Evolutionary conservation across 2,329 filamentous ascomycete genomes (phyloP), one percentile per base, ranked within the genome.

Genomic region (Dothiorella sarmentorum): DNA sequence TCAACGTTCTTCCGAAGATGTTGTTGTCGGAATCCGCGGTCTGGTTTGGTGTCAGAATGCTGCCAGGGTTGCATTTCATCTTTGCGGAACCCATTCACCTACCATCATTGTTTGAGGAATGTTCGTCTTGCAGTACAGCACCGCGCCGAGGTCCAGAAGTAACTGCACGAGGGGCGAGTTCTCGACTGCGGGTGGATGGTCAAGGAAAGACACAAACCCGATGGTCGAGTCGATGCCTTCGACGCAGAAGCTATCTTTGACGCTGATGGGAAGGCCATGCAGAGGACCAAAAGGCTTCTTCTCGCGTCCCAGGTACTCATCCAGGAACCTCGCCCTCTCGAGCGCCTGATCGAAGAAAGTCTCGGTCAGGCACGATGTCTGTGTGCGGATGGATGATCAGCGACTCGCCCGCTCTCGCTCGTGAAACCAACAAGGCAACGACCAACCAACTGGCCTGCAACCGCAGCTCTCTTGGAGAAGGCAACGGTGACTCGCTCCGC

Each of bases 51-150:
- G 29, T 56, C 20, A 58, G 43, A 15, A 33, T 26, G 33, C 17
- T 9, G 17, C 18, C 11, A 26, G 11, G 9, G 17, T 51, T 10
- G 13, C 18, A 18, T 15, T 24, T 15, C 13, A 2, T 27, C 18
- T 27, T 15, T 1, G 37, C 18, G 37, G 37, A 5, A 2, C 7
- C 1, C 10, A 31, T 13, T 33, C 20, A 67, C 73, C 9, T 60
- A 80, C 77, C 79, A 83, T 82, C 45, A 82, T 59, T 1, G 75
- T 78, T 64, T 84, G 81, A 3, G 81, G 82, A 59, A 83, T 69
- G 15, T 79, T 82, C 0, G 80, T 83, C 13, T 80, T 73, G 22
- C 72, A 80, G 63, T 80, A 78, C 61, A 83, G 76, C 2, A 84
- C 74, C 3, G 76, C 76, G 1, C 81, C 82, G 1, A 78, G 78